Conservation (phyloP, 2,329 filamentous ascomycete genomes). For the Fusarium falciforme region DNA sequence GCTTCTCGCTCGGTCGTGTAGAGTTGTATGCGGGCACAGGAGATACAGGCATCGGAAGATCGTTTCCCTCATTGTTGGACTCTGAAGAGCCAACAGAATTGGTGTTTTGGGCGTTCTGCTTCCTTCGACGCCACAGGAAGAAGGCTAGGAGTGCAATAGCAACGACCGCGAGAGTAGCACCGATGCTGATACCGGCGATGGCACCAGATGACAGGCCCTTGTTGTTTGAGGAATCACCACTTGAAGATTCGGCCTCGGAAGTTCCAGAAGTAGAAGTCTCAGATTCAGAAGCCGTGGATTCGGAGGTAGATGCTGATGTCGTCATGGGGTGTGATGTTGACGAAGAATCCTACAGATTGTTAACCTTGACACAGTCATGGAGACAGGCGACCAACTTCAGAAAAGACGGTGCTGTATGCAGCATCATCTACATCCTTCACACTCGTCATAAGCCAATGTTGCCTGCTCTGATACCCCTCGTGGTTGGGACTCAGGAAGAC, state of each 20-base stretch:
- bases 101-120: background rate
- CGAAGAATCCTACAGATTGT: background rate
- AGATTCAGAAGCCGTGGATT: background rate
- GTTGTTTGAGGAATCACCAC: background rate
- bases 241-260: background rate
- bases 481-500: conserved; percentile 47
- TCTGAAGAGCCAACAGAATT: background rate
- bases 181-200: conserved; percentile 17
- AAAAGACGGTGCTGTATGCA: conserved; percentile 49
- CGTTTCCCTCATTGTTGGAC: background rate
- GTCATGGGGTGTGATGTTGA: conserved; percentile 2
- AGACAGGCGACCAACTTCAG: conserved; percentile 35
- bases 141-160: conserved; percentile 11
- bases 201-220: conserved; percentile 15
- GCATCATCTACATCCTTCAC: conserved; percentile 45
- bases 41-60: background rate
- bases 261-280: background rate
- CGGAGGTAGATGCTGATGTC: background rate
- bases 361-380: background rate
- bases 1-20: background rate
- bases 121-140: conserved; percentile 25
- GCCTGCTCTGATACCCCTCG: conserved; percentile 42
- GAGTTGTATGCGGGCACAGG: background rate
- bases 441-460: conserved; percentile 51
- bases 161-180: conserved; percentile 4